Evolutionary conservation across 768 basidiomycete species (phyloP).

Genomic region (Suillus lakei): DNA sequence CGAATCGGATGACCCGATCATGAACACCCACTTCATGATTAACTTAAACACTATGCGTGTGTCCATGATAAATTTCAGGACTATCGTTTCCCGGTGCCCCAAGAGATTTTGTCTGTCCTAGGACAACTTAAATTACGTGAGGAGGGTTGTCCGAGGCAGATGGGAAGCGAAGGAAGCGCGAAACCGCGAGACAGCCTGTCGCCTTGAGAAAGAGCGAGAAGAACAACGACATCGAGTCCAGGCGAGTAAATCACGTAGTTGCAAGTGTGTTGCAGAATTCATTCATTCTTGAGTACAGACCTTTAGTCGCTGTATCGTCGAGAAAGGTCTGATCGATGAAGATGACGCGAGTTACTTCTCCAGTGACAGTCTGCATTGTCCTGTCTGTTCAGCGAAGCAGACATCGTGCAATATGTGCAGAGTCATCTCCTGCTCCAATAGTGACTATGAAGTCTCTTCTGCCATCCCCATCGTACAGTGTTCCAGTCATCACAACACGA

Average conservation of each 20-base stretch:
- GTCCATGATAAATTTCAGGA: slow-evolving; percentile 12
- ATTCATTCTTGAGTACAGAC: neutral
- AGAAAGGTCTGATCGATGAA: slow-evolving; percentile 2
- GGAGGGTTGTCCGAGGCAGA: neutral
- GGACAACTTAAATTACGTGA: neutral
- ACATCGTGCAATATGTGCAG: neutral
- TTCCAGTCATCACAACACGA: neutral
- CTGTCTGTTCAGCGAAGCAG: neutral
- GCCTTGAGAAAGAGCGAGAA: neutral
- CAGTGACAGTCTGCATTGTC: neutral
- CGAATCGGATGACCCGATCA: neutral
- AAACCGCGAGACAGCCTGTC: neutral
- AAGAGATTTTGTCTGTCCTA: neutral
- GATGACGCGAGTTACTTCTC: neutral
- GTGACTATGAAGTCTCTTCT: neutral
- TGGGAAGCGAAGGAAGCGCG: neutral
- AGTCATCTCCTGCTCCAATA: slow-evolving; percentile 2
- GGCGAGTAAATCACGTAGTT: slow-evolving; percentile 1
- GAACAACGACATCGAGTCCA: neutral
- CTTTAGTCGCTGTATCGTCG: neutral
- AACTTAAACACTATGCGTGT: slow-evolving; percentile 6
- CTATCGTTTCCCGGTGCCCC: slow-evolving; percentile 1
- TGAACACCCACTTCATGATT: slow-evolving; percentile 14
- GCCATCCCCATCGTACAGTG: neutral
- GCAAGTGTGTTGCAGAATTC: neutral